Conservation (phyloP, 2,329 filamentous ascomycete genomes). For the Pseudocercospora fijiensis region DNA sequence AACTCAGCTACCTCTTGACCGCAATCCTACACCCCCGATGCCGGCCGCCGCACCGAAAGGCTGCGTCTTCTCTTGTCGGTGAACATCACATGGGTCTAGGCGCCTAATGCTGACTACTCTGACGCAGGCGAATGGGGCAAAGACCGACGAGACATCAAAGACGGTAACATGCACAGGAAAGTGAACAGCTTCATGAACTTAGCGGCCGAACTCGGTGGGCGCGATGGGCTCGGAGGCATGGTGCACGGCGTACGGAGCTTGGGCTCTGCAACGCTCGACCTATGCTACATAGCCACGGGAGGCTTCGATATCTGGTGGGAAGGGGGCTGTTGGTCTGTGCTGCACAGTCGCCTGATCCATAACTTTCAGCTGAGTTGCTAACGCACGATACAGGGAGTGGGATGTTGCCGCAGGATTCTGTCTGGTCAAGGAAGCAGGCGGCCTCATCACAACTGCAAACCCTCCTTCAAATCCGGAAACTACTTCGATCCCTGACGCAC, state of each 20-base stretch:
- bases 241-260: conserved; percentile 73
- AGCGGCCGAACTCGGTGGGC: conserved; percentile 63
- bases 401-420: conserved; percentile 75
- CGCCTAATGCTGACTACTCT: background rate
- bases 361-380: conserved; percentile 9
- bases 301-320: conserved; percentile 82
- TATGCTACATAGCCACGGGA: conserved; percentile 72
- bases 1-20: conserved; percentile 62
- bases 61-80: conserved; percentile 70
- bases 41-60: conserved; percentile 64
- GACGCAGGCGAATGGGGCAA: conserved; percentile 63
- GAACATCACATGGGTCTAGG: background rate
- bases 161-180: conserved; percentile 69
- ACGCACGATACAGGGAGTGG: conserved; percentile 57
- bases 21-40: conserved; percentile 62
- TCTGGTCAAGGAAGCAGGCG: conserved; percentile 70
- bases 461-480: conserved; percentile 60
- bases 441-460: conserved; percentile 71
- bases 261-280: conserved; percentile 70
- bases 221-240: conserved; percentile 70
- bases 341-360: background rate
- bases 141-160: conserved; percentile 64
- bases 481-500: conserved; percentile 58
- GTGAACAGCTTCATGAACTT: conserved; percentile 74
- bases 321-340: conserved; percentile 52